Base-by-base conservation (phyloP, 345 rosid species). In the Arabis alpina region DNA sequence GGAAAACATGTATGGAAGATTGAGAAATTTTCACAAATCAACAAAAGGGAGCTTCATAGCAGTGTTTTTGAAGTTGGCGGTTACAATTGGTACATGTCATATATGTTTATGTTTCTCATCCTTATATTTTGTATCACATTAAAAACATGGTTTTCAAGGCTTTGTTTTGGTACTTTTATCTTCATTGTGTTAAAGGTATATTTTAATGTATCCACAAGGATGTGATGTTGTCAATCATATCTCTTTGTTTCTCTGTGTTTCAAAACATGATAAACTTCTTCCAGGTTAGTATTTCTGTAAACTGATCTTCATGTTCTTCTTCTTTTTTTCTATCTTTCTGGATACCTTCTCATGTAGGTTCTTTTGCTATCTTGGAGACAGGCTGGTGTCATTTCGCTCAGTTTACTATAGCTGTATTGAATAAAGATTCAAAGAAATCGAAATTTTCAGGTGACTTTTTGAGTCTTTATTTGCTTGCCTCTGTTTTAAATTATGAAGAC, bases 331-430 rank as follows among this genome's bases (percentile, higher is more conserved):
- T 64, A 57, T 66, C 9, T 36, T 12, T 54, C 36, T 71, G 50
- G 44, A 53, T 6, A 64, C 56, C 27, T 63, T 15, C 25, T 74
- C 32, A 73, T 28, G 36, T 49, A 32, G 5, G 53, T 59, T 67
- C 36, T 51, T 24, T 56, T 70, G 36, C 19, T 63, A 8, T 70
- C 41, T 69, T 47, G 64, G 81, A 40, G 56, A 62, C 80, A 94
- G 99, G 99, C 51, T 94, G 99, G 99, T 86, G 97, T 81, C 99
- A 91, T 81, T 91, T 94, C 74, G 99, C 99, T 32, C 99, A 94
- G 83, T 94, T 94, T 63, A 91, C 99, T 12, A 94, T 91, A 59
- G 96, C 98, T 78, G 93, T 94, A 74, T 90, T 88, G 62, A 88
- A 88, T 80, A 89, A 84, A 79, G 98, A 94, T 83, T 62, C 88